Evolutionary conservation across 805 yeast genomes (phyloP).

Genomic region (Kluyveromyces siamensis): DNA sequence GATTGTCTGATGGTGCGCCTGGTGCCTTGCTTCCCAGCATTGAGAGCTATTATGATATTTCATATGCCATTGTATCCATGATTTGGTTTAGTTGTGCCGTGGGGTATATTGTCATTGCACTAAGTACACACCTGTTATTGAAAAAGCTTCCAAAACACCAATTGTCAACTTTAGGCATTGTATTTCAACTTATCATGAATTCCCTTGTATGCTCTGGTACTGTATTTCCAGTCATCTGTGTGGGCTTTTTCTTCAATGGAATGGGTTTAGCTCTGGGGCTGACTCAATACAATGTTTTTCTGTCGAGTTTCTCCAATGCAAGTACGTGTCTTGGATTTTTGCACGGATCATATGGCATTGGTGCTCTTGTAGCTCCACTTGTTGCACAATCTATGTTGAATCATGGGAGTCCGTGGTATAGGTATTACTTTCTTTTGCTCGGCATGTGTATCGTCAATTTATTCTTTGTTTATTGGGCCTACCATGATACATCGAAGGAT

Average conservation of each 20-base stretch:
- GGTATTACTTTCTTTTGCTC: constrained; percentile 43
- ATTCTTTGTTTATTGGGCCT: constrained; percentile 32
- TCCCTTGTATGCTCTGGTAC: constrained; percentile 41
- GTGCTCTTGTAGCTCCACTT: constrained; percentile 55
- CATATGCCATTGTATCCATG: constrained; percentile 45
- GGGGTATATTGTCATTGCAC: constrained; percentile 46
- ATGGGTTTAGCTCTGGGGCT: constrained; percentile 42
- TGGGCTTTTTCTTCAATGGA: constrained; percentile 51
- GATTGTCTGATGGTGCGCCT: constrained; percentile 48
- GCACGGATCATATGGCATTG: constrained; percentile 57
- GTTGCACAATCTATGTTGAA: constrained; percentile 47
- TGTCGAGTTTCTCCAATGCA: constrained; percentile 38
- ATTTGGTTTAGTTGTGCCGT: constrained; percentile 50
- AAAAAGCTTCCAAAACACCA: constrained; percentile 33
- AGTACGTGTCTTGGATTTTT: constrained; percentile 43
- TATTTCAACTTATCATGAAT: constrained; percentile 33
- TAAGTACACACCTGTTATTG: constrained; percentile 38
- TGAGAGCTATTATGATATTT: constrained; percentile 38
- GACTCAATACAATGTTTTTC: constrained; percentile 44
- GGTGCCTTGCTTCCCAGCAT: constrained; percentile 53
- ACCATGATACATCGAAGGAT: constrained; percentile 38
- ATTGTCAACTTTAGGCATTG: constrained; percentile 33
- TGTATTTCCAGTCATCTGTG: constrained; percentile 38
- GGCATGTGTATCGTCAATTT: constrained; percentile 32
- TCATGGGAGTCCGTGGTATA: constrained; percentile 44